A percentile compares a stretch with the other conserved stretches of the same genome.
These are phyloP conservation scores for Phytophthora brassicae DNA, from an alignment of 352 stramenopile species.

Conservation along the genomic window DNA sequence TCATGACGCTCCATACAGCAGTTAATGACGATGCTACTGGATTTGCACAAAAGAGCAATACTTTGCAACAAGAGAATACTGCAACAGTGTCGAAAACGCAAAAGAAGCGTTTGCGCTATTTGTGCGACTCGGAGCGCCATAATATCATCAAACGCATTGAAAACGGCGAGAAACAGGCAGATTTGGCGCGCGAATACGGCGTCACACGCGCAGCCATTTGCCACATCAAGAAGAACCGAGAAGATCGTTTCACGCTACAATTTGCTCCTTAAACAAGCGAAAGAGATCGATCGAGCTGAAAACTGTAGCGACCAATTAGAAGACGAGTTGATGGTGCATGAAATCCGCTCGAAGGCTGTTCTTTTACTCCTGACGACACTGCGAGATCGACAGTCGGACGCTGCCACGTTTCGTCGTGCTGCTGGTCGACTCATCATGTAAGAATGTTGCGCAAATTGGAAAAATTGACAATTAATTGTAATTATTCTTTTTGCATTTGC, in stretches of 20 bases:
- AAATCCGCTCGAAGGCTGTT: conserved; percentile 46
- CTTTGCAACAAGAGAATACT: neutral
- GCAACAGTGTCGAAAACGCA: conserved; percentile 10
- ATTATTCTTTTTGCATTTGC: neutral
- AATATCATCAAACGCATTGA: conserved; percentile 68
- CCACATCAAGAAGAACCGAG: conserved; percentile 79
- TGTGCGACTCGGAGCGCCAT: conserved; percentile 54
- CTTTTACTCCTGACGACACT: conserved; percentile 49
- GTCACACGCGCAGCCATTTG: conserved; percentile 71
- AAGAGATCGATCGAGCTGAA: conserved; percentile 52
- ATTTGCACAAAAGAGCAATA: neutral
- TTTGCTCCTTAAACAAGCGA: conserved; percentile 43
- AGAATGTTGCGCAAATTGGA: conserved; percentile 15
- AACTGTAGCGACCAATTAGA: conserved; percentile 21
- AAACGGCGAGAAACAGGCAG: conserved; percentile 61
- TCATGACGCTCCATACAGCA: conserved; percentile 12
- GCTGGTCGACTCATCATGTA: conserved; percentile 51
- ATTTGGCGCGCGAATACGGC: conserved; percentile 59
- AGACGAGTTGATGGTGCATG: conserved; percentile 33
- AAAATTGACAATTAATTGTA: neutral
- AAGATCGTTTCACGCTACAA: conserved; percentile 65
- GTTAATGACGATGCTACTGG: neutral
- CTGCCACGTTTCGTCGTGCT: conserved; percentile 33
- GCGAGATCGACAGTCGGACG: conserved; percentile 28
- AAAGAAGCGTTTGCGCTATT: conserved; percentile 54